Percentiles rank a stretch among this genome's conserved stretches.
phyloP scores from a whole-genome alignment of 768 basidiomycete species.

The Boletus speciosus region DNA sequence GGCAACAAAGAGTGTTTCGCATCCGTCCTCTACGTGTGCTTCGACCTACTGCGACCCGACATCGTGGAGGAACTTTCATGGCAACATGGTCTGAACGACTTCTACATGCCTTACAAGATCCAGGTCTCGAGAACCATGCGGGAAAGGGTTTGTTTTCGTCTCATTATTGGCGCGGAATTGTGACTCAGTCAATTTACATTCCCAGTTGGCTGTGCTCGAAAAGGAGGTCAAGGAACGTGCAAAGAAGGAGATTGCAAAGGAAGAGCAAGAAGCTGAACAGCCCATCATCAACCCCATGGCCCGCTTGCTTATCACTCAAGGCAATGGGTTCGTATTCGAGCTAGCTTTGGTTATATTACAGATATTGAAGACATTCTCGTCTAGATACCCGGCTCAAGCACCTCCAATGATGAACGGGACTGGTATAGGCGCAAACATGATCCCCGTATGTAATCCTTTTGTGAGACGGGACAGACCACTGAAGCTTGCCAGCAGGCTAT shows the following conservation, averaged over 20 bases:
- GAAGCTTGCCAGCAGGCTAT: slow-evolving; percentile 40
- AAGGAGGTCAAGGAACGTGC: slow-evolving; percentile 86
- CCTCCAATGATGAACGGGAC: slow-evolving; percentile 58
- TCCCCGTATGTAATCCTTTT: slow-evolving; percentile 47
- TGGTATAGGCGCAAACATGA: slow-evolving; percentile 45
- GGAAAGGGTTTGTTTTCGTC: slow-evolving; percentile 54
- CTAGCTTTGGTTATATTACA: background rate
- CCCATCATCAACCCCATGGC: slow-evolving; percentile 85
- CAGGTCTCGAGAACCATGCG: slow-evolving; percentile 80
- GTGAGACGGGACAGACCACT: background rate
- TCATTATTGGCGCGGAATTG: background rate
- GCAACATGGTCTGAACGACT: slow-evolving; percentile 95
- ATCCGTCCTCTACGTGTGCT: slow-evolving; percentile 85
- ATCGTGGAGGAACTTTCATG: slow-evolving; percentile 93
- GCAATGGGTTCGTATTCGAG: slow-evolving; percentile 46
- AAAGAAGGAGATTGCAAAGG: slow-evolving; percentile 84
- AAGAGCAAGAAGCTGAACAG: slow-evolving; percentile 80
- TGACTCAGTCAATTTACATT: slow-evolving; percentile 5
- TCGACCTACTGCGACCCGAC: slow-evolving; percentile 92
- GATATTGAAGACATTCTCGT: slow-evolving; percentile 5
- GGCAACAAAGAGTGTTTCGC: slow-evolving; percentile 99
- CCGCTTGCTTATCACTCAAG: slow-evolving; percentile 69
- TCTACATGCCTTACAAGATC: slow-evolving; percentile 95
- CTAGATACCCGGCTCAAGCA: slow-evolving; percentile 60
- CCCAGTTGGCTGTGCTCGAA: slow-evolving; percentile 71